Base-by-base conservation (phyloP, 176 grass and related monocot species). In the Canna indica region DNA sequence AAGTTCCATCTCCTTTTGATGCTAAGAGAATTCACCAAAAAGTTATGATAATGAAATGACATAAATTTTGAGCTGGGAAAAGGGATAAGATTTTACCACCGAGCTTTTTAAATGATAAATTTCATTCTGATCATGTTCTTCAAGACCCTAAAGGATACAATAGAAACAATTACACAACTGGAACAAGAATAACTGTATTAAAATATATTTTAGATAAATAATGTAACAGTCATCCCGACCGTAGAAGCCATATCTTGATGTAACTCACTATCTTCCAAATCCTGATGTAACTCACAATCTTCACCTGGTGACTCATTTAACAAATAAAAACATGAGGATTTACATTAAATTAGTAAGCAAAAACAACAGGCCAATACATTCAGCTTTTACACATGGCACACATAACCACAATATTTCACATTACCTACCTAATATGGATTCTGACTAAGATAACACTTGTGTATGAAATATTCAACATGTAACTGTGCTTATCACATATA, bases 1-100 rank as follows among this genome's bases (percentile, higher is more conserved):
- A 72, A 83, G 60, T 31, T 83, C 75, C 45, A 33, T 29, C 17
- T 83, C 75, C 45, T 73, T 83, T 71, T 73, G 75, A 63, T 78
- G 58, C 81, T 83, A 78, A 63, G 42, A 75, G 45, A 53, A 75
- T 30, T 30, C 68, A 29, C 17, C 33, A 69, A 20, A 17, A 42
- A 67, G 33, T 81, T 24, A 65, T 53, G 20, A 56, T 68, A 56
- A 26, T 47, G 22, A n/a, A 47, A 76, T 41, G 25, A 30, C 66
- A 54, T 8, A 74, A 73, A 3, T 42, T 25, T 67, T 7, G 32
- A 58, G 20, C 24, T 61, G 7, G 72, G 13, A 25, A 67, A 20
- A 0, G 52, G 44, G 4, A 77, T 36, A 48, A 67, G 28, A 47
- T 58, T 52, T 33, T 73, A 73, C 81, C 69, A 83, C 54, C 35